Base-by-base conservation (phyloP, 768 basidiomycete species). In the Boletus huronensis region DNA sequence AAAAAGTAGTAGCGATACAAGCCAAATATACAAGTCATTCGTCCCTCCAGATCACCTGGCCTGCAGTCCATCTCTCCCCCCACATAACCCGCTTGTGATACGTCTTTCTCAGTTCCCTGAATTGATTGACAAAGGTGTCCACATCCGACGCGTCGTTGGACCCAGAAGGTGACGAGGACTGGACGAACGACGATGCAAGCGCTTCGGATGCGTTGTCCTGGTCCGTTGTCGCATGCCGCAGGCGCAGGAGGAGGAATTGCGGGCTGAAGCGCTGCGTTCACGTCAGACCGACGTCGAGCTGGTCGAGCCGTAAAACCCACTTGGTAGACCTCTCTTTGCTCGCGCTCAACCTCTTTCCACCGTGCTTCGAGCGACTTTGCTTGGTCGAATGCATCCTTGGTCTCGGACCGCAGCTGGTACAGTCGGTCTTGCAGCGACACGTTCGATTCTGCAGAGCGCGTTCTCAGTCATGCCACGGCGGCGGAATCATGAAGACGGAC, bases 1-100 rank as follows among this genome's bases (percentile, higher is more conserved):
- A 29, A 3, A 53, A 21, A 23, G 45, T 52, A 19, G 52, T 63
- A 43, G 28, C n/a, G 31, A 28, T 34, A 54, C 55, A 41, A 57
- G 34, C 31, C 38, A 29, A 48, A 5, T 43, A 10, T 38, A n/a
- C 10, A 26, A 25, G 38, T 55, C 38, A 67, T 23, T 87, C 80
- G 48, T 92, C 89, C 59, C 84, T 78, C 93, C 94, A 97, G 28
- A 80, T 78, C 7, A 98, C 93, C 61, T 92, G 86, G 2, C 90
- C 91, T 32, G 81, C 79, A 1, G 84, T 77, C 93, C 95, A 98
- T 61, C 87, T 78, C 66, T 93, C 90, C 17, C 84, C 83, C 90
- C 92, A 97, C 67, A 96, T 85, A 2, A 85, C 85, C 17, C 95
- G 79, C 72, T 96, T 97, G 70, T 98, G 95, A 70, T 93, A 98